Evolutionary conservation across 495 filamentous ascomycete genomes (phyloP).

Genomic region (Endocarpon pusillum): DNA sequence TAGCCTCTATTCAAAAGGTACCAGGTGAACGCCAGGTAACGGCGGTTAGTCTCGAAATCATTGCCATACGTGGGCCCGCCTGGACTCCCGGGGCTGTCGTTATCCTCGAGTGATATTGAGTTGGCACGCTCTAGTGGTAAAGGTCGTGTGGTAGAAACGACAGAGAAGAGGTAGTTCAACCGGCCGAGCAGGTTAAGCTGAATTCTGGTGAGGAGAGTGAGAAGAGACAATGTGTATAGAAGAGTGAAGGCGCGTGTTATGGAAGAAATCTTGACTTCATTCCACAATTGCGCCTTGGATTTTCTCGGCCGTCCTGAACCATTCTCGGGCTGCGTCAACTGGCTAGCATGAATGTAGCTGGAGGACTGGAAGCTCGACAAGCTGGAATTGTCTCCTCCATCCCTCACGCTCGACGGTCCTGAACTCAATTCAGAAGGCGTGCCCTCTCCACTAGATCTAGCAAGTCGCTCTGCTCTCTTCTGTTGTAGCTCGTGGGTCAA

Average conservation of each 20-base stretch:
- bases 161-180: slow-evolving; percentile 84
- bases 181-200: slow-evolving; percentile 95
- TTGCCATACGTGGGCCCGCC: slow-evolving; percentile 61
- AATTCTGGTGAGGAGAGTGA: slow-evolving; percentile 83
- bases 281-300: slow-evolving; percentile 87
- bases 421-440: slow-evolving; percentile 47
- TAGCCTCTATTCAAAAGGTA: slow-evolving; percentile 90
- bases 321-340: slow-evolving; percentile 37
- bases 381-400: slow-evolving; percentile 61
- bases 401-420: slow-evolving; percentile 58
- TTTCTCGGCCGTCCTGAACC: slow-evolving; percentile 38
- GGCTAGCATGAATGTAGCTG: slow-evolving; percentile 63
- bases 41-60: slow-evolving; percentile 85
- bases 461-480: slow-evolving; percentile 67
- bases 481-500: slow-evolving; percentile 83
- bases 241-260: slow-evolving; percentile 83
- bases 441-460: slow-evolving; percentile 32
- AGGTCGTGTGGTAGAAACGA: slow-evolving; percentile 68
- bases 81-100: not conserved
- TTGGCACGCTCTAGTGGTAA: slow-evolving; percentile 6
- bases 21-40: slow-evolving; percentile 93
- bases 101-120: not conserved
- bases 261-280: slow-evolving; percentile 89
- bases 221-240: slow-evolving; percentile 74
- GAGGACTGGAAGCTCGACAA: slow-evolving; percentile 61